Conservation (phyloP, 306 rosid genomes). For the Vigna mungo region DNA sequence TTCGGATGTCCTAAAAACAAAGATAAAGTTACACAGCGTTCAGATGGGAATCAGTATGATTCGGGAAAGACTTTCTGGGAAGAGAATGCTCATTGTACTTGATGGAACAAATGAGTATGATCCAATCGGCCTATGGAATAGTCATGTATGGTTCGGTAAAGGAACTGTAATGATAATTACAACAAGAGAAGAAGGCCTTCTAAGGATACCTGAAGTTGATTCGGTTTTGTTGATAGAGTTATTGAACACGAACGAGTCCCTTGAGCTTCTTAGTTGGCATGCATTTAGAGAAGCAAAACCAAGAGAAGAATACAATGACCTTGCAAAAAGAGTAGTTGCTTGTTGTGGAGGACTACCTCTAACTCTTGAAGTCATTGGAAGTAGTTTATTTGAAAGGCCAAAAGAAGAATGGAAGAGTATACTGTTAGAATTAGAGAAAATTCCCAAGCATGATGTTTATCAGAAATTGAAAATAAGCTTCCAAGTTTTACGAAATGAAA, state of each 20-base stretch:
- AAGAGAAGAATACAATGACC: not conserved
- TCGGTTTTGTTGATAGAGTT: fast-evolving
- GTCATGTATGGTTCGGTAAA: not conserved
- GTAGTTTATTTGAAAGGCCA: not conserved
- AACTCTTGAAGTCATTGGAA: not conserved
- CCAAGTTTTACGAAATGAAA: no score
- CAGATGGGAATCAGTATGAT: no score
- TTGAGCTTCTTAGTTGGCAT: not conserved
- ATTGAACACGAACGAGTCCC: not conserved
- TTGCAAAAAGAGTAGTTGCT: not conserved
- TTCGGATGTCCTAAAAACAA: no score
- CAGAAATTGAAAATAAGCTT: not conserved
- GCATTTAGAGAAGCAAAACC: not conserved
- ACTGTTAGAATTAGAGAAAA: no score
- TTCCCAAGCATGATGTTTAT: no score
- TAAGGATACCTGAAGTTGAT: no score
- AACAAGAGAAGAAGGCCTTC: not conserved
- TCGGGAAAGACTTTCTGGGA: no score
- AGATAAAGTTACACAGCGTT: no score
- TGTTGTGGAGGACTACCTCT: not conserved
- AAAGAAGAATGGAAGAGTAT: not conserved
- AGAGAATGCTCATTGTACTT: no score
- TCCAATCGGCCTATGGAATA: not conserved
- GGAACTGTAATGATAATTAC: not conserved
- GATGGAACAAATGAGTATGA: not conserved